A percentile compares a stretch with the other conserved stretches of the same genome.
Conservation (phyloP, 352 stramenopile species). For the Phytophthora pisi region DNA sequence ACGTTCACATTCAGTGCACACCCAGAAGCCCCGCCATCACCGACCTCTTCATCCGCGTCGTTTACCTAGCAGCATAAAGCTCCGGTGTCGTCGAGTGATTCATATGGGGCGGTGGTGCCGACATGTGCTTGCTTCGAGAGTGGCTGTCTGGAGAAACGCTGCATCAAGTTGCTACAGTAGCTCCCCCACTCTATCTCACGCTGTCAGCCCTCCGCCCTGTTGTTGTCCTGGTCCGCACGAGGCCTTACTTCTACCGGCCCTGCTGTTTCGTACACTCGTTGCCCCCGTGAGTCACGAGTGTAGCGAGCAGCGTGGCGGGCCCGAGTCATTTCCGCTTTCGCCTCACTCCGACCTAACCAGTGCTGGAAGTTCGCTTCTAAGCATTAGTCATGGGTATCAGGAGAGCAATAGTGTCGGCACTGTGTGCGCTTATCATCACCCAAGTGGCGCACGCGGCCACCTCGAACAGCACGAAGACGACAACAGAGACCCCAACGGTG, state of each 20-base stretch:
- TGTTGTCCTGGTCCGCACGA: slow-evolving; percentile 24
- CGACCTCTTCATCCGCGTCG: neutral
- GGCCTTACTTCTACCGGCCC: slow-evolving; percentile 32
- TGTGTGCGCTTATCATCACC: slow-evolving; percentile 18
- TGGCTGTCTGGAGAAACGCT: slow-evolving; percentile 13
- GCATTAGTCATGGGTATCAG: neutral
- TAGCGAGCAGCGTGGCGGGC: slow-evolving; percentile 4
- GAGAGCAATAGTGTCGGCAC: slow-evolving; percentile 2
- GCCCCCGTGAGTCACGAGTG: slow-evolving; percentile 23
- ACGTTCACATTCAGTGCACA: neutral
- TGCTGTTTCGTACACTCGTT: slow-evolving; percentile 33
- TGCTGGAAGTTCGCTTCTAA: neutral
- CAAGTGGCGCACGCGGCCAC: slow-evolving; percentile 3
- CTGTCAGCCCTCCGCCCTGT: slow-evolving; percentile 22
- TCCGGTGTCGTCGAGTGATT: slow-evolving; percentile 14
- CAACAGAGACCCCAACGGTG: slow-evolving; percentile 21
- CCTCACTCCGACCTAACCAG: neutral
- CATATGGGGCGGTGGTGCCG: slow-evolving; percentile 14
- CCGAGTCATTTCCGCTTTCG: slow-evolving; percentile 28
- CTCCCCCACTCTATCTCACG: slow-evolving; percentile 20
- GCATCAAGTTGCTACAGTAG: neutral
- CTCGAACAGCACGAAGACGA: slow-evolving; percentile 28
- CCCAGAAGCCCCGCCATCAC: neutral
- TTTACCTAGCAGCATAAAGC: neutral
- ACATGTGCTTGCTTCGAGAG: slow-evolving; percentile 36